Conservation (phyloP, 345 rosid species). For the Citrus cavaleriei region DNA sequence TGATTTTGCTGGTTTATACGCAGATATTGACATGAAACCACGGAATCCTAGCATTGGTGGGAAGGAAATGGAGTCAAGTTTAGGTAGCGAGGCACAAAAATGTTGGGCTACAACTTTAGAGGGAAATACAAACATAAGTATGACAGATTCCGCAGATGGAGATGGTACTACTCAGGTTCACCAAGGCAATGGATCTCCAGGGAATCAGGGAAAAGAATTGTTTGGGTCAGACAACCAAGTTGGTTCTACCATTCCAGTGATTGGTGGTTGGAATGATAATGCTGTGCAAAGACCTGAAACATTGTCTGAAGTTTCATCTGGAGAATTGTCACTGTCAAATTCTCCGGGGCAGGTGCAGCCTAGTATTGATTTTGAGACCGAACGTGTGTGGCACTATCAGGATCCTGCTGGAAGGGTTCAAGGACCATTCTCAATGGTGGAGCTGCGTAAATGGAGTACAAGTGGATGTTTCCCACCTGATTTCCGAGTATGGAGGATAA, state of each 20-base stretch:
- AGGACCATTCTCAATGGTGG: slow-evolving; percentile 79
- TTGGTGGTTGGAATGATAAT: slow-evolving; percentile 12
- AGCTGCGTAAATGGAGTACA: slow-evolving; percentile 70
- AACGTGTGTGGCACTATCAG: slow-evolving; percentile 76
- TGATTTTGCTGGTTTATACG: slow-evolving; percentile 17
- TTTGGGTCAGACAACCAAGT: slow-evolving; percentile 24
- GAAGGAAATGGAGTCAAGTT: slow-evolving; percentile 27
- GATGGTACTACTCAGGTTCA: slow-evolving; percentile 29
- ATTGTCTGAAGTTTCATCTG: slow-evolving; percentile 23
- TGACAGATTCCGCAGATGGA: slow-evolving; percentile 25
- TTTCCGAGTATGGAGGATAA: slow-evolving; percentile 69
- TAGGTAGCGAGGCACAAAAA: slow-evolving; percentile 34
- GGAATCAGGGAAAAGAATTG: slow-evolving; percentile 17
- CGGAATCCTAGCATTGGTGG: slow-evolving; percentile 25
- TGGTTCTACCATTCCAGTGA: slow-evolving; percentile 17
- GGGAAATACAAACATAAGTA: slow-evolving; percentile 20
- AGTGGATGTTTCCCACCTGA: slow-evolving; percentile 69
- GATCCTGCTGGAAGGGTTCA: slow-evolving; percentile 78
- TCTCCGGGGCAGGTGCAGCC: slow-evolving; percentile 39
- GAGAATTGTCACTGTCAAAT: slow-evolving; percentile 27
- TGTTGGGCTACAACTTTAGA: slow-evolving; percentile 26
- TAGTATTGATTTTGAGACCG: slow-evolving; percentile 38
- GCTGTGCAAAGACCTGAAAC: slow-evolving; percentile 17
- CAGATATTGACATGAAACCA: slow-evolving; percentile 35
- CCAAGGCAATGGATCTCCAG: slow-evolving; percentile 19